phyloP scores from a whole-genome alignment of 169 alveolate species.

The Miamiensis avidus region DNA sequence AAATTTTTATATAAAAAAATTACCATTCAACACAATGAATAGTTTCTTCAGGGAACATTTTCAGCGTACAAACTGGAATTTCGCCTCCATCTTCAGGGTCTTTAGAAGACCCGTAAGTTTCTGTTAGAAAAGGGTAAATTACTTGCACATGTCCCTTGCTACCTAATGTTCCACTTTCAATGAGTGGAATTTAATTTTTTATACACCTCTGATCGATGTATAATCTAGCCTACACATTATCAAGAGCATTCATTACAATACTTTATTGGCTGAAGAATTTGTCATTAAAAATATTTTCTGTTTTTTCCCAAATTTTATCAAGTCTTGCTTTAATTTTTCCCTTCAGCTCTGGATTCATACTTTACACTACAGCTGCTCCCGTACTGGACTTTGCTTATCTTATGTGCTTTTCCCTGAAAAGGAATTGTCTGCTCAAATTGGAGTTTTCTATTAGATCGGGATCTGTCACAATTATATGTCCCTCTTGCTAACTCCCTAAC shows the following conservation, averaged over 20 bases:
- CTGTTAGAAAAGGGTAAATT: conserved; percentile 69
- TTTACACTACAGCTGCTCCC: conserved; percentile 84
- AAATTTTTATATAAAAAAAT: no score
- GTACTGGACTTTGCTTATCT: conserved; percentile 76
- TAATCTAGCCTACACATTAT: conserved; percentile 82
- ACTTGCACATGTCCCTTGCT: conserved; percentile 86
- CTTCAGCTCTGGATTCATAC: conserved; percentile 74
- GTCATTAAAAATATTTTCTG: conserved; percentile 73
- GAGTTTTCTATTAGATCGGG: conserved; percentile 87
- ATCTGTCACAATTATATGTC: conserved; percentile 74
- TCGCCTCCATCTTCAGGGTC: conserved; percentile 69
- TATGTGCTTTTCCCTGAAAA: conserved; percentile 85
- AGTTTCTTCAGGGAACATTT: conserved; percentile 77
- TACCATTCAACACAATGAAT: conserved; percentile 69
- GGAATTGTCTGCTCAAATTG: conserved; percentile 78
- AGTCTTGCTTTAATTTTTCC: conserved; percentile 72
- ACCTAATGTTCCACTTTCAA: conserved; percentile 89
- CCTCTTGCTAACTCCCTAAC: conserved; percentile 57
- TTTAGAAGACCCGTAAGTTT: conserved; percentile 64
- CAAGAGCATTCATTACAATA: conserved; percentile 82
- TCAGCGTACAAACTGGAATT: conserved; percentile 68
- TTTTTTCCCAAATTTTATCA: conserved; percentile 78
- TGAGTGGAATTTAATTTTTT: conserved; percentile 61
- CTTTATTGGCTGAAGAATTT: conserved; percentile 63
- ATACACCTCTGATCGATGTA: conserved; percentile 80